These are phyloP conservation scores for Aspergillus sp. DNA, from an alignment of 2,329 filamentous ascomycete species.

Conservation along the genomic window DNA sequence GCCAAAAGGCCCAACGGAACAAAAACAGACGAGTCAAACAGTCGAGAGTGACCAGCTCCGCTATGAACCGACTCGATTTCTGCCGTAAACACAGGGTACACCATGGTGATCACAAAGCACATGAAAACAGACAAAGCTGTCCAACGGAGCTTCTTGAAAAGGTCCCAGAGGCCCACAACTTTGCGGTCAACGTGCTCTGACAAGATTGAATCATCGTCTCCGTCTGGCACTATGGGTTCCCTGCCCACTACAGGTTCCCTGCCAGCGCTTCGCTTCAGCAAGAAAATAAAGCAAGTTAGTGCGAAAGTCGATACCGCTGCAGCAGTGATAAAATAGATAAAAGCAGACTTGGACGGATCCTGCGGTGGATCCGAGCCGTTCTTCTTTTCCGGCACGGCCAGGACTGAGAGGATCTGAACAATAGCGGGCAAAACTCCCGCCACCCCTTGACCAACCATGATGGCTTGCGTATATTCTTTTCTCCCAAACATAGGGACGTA, in stretches of 20 bases:
- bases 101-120: slow-evolving; percentile 81
- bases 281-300: slow-evolving; percentile 64
- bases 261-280: slow-evolving; percentile 47
- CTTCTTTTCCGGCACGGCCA: slow-evolving; percentile 51
- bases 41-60: slow-evolving; percentile 40
- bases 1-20: slow-evolving; percentile 84
- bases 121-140: slow-evolving; percentile 67
- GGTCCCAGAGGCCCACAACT: slow-evolving; percentile 51
- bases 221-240: slow-evolving; percentile 4
- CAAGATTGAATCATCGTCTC: slow-evolving; percentile 9
- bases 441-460: slow-evolving; percentile 90
- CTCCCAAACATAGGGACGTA: slow-evolving; percentile 79
- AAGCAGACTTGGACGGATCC: slow-evolving; percentile 61
- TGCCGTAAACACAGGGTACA: slow-evolving; percentile 85
- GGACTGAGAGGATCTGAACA: slow-evolving; percentile 75
- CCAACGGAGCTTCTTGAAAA: slow-evolving; percentile 73
- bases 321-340: slow-evolving; percentile 85
- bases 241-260: slow-evolving; percentile 5
- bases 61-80: slow-evolving; percentile 50
- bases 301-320: slow-evolving; percentile 64
- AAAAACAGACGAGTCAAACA: slow-evolving; percentile 64
- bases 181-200: slow-evolving; percentile 25
- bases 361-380: slow-evolving; percentile 27
- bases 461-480: slow-evolving; percentile 85
- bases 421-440: slow-evolving; percentile 84